Evolutionary conservation across 495 filamentous ascomycete species (phyloP).

Genomic region (Penicillium antarcticum): DNA sequence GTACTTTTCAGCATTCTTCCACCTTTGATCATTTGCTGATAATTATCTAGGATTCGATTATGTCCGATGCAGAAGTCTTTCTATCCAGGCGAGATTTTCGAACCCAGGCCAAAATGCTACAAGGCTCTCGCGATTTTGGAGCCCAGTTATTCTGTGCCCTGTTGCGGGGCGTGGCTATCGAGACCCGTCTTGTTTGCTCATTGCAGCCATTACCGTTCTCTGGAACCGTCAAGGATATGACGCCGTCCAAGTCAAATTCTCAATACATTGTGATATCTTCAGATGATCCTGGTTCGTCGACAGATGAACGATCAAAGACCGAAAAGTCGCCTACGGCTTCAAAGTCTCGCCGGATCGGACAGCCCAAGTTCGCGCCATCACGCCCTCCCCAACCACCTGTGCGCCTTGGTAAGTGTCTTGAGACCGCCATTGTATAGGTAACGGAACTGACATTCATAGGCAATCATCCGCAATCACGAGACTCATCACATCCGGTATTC

Average conservation of each 20-base stretch:
- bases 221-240: slow-evolving; percentile 51
- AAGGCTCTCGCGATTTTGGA: slow-evolving; percentile 84
- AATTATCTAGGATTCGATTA: slow-evolving; percentile 29
- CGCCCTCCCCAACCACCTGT: slow-evolving; percentile 10
- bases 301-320: slow-evolving; percentile 18
- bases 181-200: slow-evolving; percentile 89
- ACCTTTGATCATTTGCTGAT: slow-evolving; percentile 1
- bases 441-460: slow-evolving; percentile 2
- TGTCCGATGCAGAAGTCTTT: slow-evolving; percentile 36
- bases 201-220: slow-evolving; percentile 78
- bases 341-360: slow-evolving; percentile 38
- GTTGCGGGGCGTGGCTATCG: slow-evolving; percentile 71
- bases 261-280: slow-evolving; percentile 39
- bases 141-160: slow-evolving; percentile 87
- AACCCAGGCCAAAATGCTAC: slow-evolving; percentile 57
- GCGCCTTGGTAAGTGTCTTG: slow-evolving; percentile 10
- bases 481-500: slow-evolving; percentile 74
- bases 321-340: slow-evolving; percentile 14
- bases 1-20: slow-evolving; percentile 12
- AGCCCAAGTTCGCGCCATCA: slow-evolving; percentile 37
- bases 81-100: slow-evolving; percentile 68
- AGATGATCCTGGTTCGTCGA: slow-evolving; percentile 32
- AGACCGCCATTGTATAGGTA: neutral
- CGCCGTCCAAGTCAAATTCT: slow-evolving; percentile 34
- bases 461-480: slow-evolving; percentile 18